phyloP scores from a whole-genome alignment of 2,329 filamentous ascomycete species.

The Emericellopsis atlantica region DNA sequence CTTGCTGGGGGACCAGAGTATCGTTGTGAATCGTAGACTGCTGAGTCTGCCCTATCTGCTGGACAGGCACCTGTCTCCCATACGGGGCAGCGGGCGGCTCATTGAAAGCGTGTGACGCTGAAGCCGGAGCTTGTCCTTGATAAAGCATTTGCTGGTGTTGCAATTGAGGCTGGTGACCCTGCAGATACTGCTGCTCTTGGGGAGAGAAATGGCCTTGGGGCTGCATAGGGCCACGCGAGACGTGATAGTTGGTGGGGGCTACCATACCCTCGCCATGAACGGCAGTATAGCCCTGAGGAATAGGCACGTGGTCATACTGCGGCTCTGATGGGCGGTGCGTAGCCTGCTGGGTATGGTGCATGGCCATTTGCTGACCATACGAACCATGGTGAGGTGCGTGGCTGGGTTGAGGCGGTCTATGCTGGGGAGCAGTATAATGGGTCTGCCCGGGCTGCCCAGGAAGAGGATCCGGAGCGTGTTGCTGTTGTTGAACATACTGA shows the following conservation, averaged over 20 bases:
- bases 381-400: constrained; percentile 3
- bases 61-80: neutral
- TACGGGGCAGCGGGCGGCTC: neutral
- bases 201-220: neutral
- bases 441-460: neutral
- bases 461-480: neutral
- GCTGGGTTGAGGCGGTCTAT: neutral
- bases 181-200: neutral
- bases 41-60: neutral
- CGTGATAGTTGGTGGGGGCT: neutral
- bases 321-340: constrained; percentile 11
- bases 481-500: neutral
- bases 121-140: too few species aligned
- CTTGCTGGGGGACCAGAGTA: neutral
- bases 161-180: neutral
- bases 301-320: constrained; percentile 22
- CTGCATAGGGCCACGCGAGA: neutral
- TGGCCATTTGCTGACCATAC: constrained; percentile 4
- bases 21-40: neutral
- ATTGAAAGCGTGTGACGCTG: neutral
- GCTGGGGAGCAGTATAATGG: neutral
- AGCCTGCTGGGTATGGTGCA: neutral
- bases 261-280: neutral
- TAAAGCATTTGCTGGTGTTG: neutral
- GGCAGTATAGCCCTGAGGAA: constrained; percentile 15